Base-by-base conservation (phyloP, 2,329 filamentous ascomycete genomes). In the Aureobasidium sp. region DNA sequence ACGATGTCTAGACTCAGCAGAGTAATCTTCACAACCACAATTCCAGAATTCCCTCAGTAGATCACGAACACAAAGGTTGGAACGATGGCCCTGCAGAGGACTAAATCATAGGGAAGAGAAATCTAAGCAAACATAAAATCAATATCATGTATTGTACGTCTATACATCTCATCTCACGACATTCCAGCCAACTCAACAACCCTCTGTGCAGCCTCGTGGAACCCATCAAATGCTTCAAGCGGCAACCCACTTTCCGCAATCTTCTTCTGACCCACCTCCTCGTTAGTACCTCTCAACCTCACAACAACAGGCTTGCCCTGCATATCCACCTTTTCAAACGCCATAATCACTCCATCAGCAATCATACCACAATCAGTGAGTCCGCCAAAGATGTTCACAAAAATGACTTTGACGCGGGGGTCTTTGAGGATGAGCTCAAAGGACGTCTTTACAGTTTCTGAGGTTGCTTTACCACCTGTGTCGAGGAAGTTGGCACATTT, bases 391-490 rank as follows among this genome's bases (percentile, higher is more conserved):
- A 89, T 88, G 65, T 89, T 89, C 33, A 89, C 85, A 67, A 88
- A 87, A 22, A 88, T 81, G 24, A 88, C 85, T 67, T 84, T 86
- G 8, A 95, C 89, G 33, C 89, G 79, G 2, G 80, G 74, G 68
- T 96, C 91, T 5, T 79, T 77, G 49, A 91, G 77, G 19, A 96
- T 84, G 14, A 92, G 81, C 62, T 85, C 81, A 71, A 96, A 94
- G 1, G 85, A 86, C 61, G 84, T 84, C 70, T 87, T 86, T 67
- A 96, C 90, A 0, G 91, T 96, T 66, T 88, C 85, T 33, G 84
- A 83, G 0, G 91, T 96, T 0, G 91, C 91, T 72, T 95, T 94
- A 39, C 91, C 91, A 31, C 92, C 91, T 0, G 90, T 95, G 72
- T 96, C 91, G 60, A 96, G 80, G 72, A 96, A 96, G 69, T 96